Percentiles rank a stretch among this genome's conserved stretches.
These are phyloP conservation scores for Plantago major DNA, from an alignment of 257 asterid species.

Conservation along the genomic window DNA sequence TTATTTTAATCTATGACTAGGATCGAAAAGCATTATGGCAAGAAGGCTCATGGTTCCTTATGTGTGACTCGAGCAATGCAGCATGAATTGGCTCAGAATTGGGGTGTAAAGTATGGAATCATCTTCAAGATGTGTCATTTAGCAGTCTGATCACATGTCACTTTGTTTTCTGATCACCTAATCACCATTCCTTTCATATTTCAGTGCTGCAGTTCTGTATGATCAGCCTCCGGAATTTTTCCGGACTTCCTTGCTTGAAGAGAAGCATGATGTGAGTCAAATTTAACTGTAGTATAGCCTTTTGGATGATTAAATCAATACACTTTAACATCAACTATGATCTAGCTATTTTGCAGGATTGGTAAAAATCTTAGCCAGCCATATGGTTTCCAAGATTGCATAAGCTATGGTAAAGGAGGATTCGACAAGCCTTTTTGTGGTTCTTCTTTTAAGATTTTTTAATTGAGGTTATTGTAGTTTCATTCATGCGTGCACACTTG, in stretches of 20 bases:
- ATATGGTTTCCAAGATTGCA: constrained; percentile 64
- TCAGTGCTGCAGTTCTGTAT: constrained; percentile 81
- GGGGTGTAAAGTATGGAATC: constrained; percentile 68
- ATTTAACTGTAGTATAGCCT: constrained; percentile 17
- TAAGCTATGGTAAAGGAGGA: constrained; percentile 55
- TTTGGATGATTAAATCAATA: constrained; percentile 22
- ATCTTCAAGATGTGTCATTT: no score
- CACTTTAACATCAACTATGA: constrained; percentile 27
- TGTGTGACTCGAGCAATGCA: constrained; percentile 98
- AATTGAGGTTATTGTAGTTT: no score
- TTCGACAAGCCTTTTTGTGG: background rate
- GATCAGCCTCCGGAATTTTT: constrained; percentile 98
- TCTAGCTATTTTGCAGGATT: constrained; percentile 87
- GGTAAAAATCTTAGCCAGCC: constrained; percentile 47
- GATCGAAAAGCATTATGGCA: constrained; percentile 88
- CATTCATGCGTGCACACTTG: constrained; percentile 8
- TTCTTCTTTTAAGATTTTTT: no score
- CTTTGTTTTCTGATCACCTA: no score
- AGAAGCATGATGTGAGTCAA: constrained; percentile 72
- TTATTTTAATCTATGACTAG: constrained; percentile 51
- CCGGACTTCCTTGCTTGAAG: constrained; percentile 66
- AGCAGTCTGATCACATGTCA: no score
- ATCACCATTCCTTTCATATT: no score
- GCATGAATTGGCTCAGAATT: constrained; percentile 87
- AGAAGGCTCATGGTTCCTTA: constrained; percentile 84